Evolutionary conservation across 441 rosid genomes (phyloP), one percentile per base, ranked within the genome.

Genomic region (Arabidopsis hybrid): DNA sequence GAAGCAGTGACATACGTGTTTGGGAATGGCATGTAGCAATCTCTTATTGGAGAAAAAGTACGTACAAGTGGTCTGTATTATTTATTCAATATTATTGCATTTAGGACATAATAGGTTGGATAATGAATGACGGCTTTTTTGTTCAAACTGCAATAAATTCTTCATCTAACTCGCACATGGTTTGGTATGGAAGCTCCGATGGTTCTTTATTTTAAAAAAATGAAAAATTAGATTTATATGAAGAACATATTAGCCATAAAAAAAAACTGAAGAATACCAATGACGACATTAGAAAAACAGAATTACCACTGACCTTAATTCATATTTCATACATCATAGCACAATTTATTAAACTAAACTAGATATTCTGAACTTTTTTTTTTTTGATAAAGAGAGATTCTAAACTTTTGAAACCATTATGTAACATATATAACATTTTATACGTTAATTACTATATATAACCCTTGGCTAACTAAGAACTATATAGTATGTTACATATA

Each of bases 141-240:
- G 21, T 59, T 50, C 66, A 49, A 74, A 65, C 72, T 52, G 47
- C 78, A 74, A 49, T 74, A 58, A 74, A 74, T 74, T 66, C 61
- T 39, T 58, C 78, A 74, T 74, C 78, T 49, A 74, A 58, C 78
- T 66, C 46, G 60, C 78, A 66, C 72, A 74, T 74, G 78, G 72
- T 74, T 74, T 36, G 67, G 78, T 58, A 31, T 46, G 60, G 8
- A 47, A 35, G 17, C 65, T 59, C 58, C 38, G 18, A 45, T 36
- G 38, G 18, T 35, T 46, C 1, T 59, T 2, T 21, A 17, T 43
- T 61, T 40, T 40, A 0, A 43, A 3, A 38, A 39, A n/a, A n/a
- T n/a, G n/a, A n/a, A n/a, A 8, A 38, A 39, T 31, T 31, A 12
- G 12, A 21, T 61, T 29, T 29, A 26, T n/a, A 45, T 14, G 18